Evolutionary conservation across 169 alveolate genomes (phyloP), one percentile per base, ranked within the genome.

Genomic region (Babesia bovis): DNA sequence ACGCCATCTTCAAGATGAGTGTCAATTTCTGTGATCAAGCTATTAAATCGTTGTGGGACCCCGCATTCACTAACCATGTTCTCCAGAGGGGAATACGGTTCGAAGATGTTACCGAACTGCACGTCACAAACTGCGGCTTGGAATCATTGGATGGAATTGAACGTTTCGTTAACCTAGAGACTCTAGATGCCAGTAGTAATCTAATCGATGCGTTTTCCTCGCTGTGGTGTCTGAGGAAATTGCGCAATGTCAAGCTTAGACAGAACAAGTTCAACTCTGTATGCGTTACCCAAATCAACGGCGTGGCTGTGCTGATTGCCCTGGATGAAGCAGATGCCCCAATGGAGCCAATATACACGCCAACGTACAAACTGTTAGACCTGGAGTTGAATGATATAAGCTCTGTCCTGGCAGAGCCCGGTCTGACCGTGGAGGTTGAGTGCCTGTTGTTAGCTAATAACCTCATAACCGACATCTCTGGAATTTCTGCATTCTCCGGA

Each of bases 21-120:
- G 38, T 78, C 21, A 42, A 78, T 49, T 41, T 78, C n/a, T 56
- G 83, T 40, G 81, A 67, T 6, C 56, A 58, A 36, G 35, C 25
- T 23, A 61, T 78, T 21, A 26, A 23, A 30, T 28, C 83, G 19
- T 40, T 78, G 30, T 23, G 49, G 45, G 60, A 68, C 58, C 17
- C 45, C 23, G 30, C 50, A 0, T 67, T 78, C n/a, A 21, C 38
- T 26, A 69, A 68, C 47, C 63, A 35, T 17, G 23, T 78, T 66
- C 17, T 44, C 17, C 51, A 35, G 44, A 45, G 36, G 26, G 63
- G 73, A 21, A 40, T 69, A 12, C 17, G 51, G 4, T 78, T 36
- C 33, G 77, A 50, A 19, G 87, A 78, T 41, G 57, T 78, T 26
- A 78, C 66, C 1, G 87, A 68, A 42, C 26, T 78, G 21, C 44